Evolutionary conservation across 1,284 basidiomycete species (phyloP), one percentile per base, ranked within the genome.

Genomic region (Pulchroboletus neoregius): DNA sequence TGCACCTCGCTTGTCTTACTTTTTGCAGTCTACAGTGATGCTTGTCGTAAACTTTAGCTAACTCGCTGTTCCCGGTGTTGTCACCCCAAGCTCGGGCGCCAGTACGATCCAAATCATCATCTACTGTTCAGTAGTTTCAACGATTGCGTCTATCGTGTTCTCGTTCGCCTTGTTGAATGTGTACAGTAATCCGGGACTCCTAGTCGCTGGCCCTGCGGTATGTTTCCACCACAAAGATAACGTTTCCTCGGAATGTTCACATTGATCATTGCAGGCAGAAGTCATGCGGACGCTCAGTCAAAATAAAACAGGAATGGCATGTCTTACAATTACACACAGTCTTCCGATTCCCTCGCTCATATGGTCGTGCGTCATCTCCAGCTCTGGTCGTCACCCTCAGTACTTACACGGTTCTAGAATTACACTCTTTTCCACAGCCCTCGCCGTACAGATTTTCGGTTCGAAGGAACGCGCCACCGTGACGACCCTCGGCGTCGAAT

Each of bases 11-110:
- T n/a, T 11, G 13, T n/a, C 43, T 54, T 10, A 58, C 10, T 15
- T 11, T 11, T 31, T 1, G 15, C 31, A 62, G 57, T 62, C 57
- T 5, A 60, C 55, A 26, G 57, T 62, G 2, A 56, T 58, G 38
- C 46, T 60, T 7, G 43, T 52, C 1, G 55, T 49, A 3, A 48
- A 62, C 27, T 32, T 62, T 22, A 43, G 40, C 5, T 60, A 62
- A 35, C 55, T 58, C 5, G 23, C 46, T 16, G 43, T 62, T 2
- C 57, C 57, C 0, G 39, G 50, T 7, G 37, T 53, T n/a, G 6
- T 35, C 13, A 28, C 4, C 7, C 0, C 3, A 26, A n/a, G 5
- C 20, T 6, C 8, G 1, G 1, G 26, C 2, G 23, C 45, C 2
- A 28, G 6, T 15, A 11, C 18, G 11, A 48, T 44, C n/a, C 16